These are phyloP conservation scores for Thalassiosira mediterranea DNA, from an alignment of 352 stramenopile species.

Conservation along the genomic window DNA sequence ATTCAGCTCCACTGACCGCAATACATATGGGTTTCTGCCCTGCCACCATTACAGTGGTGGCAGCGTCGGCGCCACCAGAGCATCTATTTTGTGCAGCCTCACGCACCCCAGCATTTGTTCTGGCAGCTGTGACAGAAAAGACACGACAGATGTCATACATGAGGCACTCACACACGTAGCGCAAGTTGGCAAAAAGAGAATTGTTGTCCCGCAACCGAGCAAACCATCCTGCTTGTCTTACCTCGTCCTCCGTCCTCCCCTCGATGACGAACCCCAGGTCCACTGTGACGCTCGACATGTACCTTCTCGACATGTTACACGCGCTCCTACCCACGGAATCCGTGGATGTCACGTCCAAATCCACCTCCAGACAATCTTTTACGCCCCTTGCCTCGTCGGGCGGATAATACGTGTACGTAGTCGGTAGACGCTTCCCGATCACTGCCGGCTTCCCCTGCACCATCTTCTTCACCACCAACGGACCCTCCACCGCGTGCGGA, in stretches of 20 bases:
- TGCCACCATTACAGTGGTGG: too few species aligned
- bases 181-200: background rate
- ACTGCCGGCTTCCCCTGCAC: constrained; percentile 77
- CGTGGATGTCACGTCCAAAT: constrained; percentile 71
- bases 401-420: constrained; percentile 71
- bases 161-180: background rate
- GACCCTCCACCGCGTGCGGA: constrained; percentile 66
- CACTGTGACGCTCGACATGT: constrained; percentile 72
- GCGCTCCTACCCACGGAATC: constrained; percentile 61
- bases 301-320: constrained; percentile 67
- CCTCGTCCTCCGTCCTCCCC: constrained; percentile 61
- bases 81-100: constrained; percentile 73
- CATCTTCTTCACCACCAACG: constrained; percentile 74
- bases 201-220: background rate
- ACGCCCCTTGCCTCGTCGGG: constrained; percentile 23
- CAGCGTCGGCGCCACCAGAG: constrained; percentile 39
- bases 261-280: constrained; percentile 83
- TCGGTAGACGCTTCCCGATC: constrained; percentile 79
- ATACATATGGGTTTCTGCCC: too few species aligned
- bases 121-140: constrained; percentile 53
- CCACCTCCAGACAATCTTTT: constrained; percentile 50
- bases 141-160: background rate
- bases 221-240: too few species aligned
- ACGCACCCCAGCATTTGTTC: constrained; percentile 80
- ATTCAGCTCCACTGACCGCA: background rate